phyloP scores from a whole-genome alignment of 768 basidiomycete genomes.

The Termitomyces titanicus region DNA sequence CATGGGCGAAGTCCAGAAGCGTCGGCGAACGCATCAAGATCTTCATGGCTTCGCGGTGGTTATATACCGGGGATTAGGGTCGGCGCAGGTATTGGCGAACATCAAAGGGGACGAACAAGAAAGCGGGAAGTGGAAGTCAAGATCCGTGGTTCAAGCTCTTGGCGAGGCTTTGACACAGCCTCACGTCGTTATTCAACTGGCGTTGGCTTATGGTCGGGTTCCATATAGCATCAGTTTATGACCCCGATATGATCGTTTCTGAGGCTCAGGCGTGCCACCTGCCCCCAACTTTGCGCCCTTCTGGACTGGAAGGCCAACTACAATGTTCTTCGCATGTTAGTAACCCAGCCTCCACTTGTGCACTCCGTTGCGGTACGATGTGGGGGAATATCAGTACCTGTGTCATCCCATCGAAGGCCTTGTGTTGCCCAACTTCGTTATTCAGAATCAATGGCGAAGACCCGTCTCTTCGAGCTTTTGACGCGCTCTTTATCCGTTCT shows the following conservation, averaged over 20 bases:
- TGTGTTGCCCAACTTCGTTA: conserved; percentile 18
- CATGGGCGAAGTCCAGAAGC: conserved; percentile 44
- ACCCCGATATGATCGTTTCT: neutral
- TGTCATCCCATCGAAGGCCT: conserved; percentile 23
- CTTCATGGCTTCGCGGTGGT: conserved; percentile 46
- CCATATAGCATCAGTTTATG: conserved; percentile 6
- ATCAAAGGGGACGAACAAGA: conserved; percentile 27
- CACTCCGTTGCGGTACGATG: conserved; percentile 18
- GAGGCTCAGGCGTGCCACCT: conserved; percentile 14
- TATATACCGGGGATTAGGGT: conserved; percentile 9
- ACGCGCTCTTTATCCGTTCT: conserved; percentile 6
- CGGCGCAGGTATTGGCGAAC: conserved; percentile 5
- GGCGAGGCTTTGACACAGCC: conserved; percentile 26
- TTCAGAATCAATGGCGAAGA: conserved; percentile 17
- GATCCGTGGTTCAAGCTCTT: conserved; percentile 5
- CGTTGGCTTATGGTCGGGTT: conserved; percentile 5
- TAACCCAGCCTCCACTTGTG: conserved; percentile 32
- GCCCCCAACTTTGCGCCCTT: conserved; percentile 41
- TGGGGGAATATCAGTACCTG: conserved; percentile 14
- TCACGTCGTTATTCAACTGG: conserved; percentile 4
- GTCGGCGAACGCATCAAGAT: conserved; percentile 49
- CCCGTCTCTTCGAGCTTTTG: conserved; percentile 13
- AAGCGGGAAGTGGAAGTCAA: conserved; percentile 15
- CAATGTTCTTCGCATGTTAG: conserved; percentile 30
- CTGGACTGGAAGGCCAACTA: conserved; percentile 37